Conservation (phyloP, 169 alveolate genomes). For the Theileria annulata region DNA sequence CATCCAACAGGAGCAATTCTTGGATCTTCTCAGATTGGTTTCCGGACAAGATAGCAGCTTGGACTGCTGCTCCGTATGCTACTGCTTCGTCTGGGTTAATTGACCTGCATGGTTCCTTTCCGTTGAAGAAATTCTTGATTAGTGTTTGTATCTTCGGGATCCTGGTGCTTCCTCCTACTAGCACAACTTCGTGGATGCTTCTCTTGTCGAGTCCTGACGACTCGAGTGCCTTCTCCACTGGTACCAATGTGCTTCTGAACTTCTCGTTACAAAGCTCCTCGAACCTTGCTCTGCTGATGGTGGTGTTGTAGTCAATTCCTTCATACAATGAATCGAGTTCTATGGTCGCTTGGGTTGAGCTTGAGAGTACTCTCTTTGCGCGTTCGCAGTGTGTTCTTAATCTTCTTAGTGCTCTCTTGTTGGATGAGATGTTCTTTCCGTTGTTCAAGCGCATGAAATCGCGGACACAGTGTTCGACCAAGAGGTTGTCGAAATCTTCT, state of each 20-base stretch:
- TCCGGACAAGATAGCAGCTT: constrained; percentile 91
- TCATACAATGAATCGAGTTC: constrained; percentile 94
- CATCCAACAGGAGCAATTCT: constrained; percentile 90
- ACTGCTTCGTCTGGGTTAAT: constrained; percentile 96
- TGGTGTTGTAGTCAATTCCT: constrained; percentile 92
- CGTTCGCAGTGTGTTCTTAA: constrained; percentile 96
- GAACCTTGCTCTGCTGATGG: constrained; percentile 96
- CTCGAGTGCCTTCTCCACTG: constrained; percentile 94
- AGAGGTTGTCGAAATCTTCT: constrained; percentile 97
- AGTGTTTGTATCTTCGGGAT: constrained; percentile 93
- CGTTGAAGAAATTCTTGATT: constrained; percentile 91
- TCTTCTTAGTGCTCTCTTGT: constrained; percentile 91
- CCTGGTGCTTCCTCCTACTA: constrained; percentile 98
- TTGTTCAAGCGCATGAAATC: constrained; percentile 91
- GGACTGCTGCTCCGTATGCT: constrained; percentile 95
- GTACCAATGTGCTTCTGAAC: constrained; percentile 93
- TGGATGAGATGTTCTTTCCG: constrained; percentile 85
- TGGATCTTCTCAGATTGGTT: constrained; percentile 88
- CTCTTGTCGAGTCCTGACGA: constrained; percentile 92
- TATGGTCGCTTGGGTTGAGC: constrained; percentile 94
- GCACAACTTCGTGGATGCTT: constrained; percentile 93
- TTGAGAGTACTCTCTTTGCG: constrained; percentile 96
- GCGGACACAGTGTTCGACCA: constrained; percentile 94
- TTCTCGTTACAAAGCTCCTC: constrained; percentile 95
- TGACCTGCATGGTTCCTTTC: constrained; percentile 89